Conservation (phyloP, 768 basidiomycete genomes). For the Tylopilus vinaceipallidus region DNA sequence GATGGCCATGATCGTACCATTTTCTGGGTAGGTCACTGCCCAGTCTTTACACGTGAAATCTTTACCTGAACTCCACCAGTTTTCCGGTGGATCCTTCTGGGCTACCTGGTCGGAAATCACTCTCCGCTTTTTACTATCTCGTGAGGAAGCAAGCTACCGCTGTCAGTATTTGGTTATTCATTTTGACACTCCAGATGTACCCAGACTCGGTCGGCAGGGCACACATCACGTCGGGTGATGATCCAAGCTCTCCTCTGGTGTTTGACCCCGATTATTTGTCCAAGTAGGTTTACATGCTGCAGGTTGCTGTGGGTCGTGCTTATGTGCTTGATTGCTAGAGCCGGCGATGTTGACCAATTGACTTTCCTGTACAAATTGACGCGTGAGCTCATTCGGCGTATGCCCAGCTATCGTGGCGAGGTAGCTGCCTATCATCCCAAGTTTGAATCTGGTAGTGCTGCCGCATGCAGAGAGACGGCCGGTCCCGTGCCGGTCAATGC, state of each 20-base stretch:
- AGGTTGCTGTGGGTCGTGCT: not conserved
- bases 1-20: constrained; percentile 40
- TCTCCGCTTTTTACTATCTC: constrained; percentile 30
- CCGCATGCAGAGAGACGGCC: constrained; percentile 19
- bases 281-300: constrained; percentile 30
- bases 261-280: constrained; percentile 47
- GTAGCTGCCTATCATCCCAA: constrained; percentile 20
- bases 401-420: constrained; percentile 35
- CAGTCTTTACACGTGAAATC: not conserved
- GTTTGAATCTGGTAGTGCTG: constrained; percentile 30
- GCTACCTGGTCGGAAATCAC: constrained; percentile 26
- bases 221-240: constrained; percentile 43
- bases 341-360: constrained; percentile 42
- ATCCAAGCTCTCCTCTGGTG: constrained; percentile 40
- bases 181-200: constrained; percentile 31
- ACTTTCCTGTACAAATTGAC: constrained; percentile 53
- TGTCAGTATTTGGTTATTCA: not conserved
- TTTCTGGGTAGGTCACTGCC: constrained; percentile 37
- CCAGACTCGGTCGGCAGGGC: constrained; percentile 46
- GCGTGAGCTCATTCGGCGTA: constrained; percentile 55
- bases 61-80: constrained; percentile 13
- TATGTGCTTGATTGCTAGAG: not conserved
- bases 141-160: constrained; percentile 21
- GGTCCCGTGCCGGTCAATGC: constrained; percentile 14
- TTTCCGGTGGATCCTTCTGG: constrained; percentile 19